Evolutionary conservation across 2,329 filamentous ascomycete species (phyloP).

Genomic region (Monosporascus sp.): DNA sequence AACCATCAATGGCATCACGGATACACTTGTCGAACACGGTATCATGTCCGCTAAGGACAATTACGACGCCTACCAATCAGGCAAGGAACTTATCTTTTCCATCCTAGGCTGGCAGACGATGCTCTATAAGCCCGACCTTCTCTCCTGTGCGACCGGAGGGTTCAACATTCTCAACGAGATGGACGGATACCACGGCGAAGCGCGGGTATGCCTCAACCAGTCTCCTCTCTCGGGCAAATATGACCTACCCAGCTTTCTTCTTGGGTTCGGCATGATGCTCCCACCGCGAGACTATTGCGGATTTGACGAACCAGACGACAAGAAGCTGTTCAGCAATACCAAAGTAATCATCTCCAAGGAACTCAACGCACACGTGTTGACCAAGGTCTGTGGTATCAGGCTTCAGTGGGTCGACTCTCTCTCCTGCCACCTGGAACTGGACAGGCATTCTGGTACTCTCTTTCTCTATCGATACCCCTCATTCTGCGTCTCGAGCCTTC

Average conservation of each 20-base stretch:
- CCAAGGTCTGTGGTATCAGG: slow-evolving; percentile 9
- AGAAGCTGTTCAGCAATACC: slow-evolving; percentile 1
- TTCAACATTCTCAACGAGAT: slow-evolving; percentile 11
- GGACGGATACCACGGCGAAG: slow-evolving; percentile 6
- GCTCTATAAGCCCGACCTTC: slow-evolving; percentile 15
- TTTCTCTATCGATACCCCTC: slow-evolving; percentile 20
- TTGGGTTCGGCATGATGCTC: slow-evolving; percentile 16
- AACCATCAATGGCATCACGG: slow-evolving; percentile 15
- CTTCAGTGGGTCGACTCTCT: slow-evolving; percentile 17
- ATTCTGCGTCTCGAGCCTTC: slow-evolving; percentile 13
- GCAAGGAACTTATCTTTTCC: slow-evolving; percentile 14
- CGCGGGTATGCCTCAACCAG: slow-evolving; percentile 11
- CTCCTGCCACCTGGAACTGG: slow-evolving; percentile 18
- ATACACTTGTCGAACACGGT: slow-evolving; percentile 4
- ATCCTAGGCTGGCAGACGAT: slow-evolving; percentile 20
- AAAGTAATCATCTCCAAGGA: slow-evolving; percentile 5
- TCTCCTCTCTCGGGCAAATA: neutral
- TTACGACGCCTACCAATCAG: slow-evolving; percentile 3
- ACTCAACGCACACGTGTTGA: slow-evolving; percentile 13
- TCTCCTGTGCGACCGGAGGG: slow-evolving; percentile 1
- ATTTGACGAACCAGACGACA: slow-evolving; percentile 6
- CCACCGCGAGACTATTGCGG: slow-evolving; percentile 11
- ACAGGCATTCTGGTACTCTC: slow-evolving; percentile 11
- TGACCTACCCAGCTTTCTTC: slow-evolving; percentile 10
- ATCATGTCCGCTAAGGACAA: slow-evolving; percentile 3